phyloP scores from a whole-genome alignment of 2,329 filamentous ascomycete genomes.

The Didymella pomorum region DNA sequence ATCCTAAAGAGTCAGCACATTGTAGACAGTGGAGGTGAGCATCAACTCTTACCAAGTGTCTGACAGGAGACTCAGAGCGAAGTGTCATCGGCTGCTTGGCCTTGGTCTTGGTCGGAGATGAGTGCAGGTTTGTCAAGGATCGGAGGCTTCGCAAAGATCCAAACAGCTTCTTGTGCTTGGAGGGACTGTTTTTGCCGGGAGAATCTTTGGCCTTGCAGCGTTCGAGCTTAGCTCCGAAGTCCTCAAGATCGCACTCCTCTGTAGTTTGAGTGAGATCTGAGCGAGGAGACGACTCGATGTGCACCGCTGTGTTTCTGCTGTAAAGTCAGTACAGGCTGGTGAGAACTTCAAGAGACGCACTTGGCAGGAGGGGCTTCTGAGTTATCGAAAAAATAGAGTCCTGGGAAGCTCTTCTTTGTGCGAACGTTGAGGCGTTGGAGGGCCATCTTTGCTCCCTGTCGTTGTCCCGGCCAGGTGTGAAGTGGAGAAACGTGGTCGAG shows the following conservation, averaged over 20 bases:
- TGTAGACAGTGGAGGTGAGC: not conserved
- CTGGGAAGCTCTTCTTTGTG: conserved; percentile 43
- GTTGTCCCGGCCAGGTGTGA: conserved; percentile 6
- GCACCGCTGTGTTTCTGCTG: not conserved
- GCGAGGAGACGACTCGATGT: not conserved
- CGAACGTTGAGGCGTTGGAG: conserved; percentile 38
- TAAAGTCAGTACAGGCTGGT: not conserved
- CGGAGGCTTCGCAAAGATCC: conserved; percentile 41
- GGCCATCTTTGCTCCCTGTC: conserved; percentile 32
- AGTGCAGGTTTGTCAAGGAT: conserved; percentile 36
- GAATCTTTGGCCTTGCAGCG: conserved; percentile 21
- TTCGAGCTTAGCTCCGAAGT: conserved; percentile 25
- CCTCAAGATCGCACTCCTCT: conserved; percentile 19
- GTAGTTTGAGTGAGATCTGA: not conserved
- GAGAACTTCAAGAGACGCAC: not conserved
- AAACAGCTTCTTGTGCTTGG: conserved; percentile 37
- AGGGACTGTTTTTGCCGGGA: conserved; percentile 35
- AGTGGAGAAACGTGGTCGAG: not conserved
- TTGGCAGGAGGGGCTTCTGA: conserved; percentile 7
- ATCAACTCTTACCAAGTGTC: not conserved
- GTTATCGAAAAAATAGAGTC: conserved; percentile 34
- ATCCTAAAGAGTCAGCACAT: conserved; percentile 5
- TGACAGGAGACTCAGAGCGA: not conserved
- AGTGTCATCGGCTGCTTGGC: conserved; percentile 16
- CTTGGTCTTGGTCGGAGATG: conserved; percentile 30